phyloP scores from a whole-genome alignment of 2,329 filamentous ascomycete genomes.

The Fusarium goolgardi region DNA sequence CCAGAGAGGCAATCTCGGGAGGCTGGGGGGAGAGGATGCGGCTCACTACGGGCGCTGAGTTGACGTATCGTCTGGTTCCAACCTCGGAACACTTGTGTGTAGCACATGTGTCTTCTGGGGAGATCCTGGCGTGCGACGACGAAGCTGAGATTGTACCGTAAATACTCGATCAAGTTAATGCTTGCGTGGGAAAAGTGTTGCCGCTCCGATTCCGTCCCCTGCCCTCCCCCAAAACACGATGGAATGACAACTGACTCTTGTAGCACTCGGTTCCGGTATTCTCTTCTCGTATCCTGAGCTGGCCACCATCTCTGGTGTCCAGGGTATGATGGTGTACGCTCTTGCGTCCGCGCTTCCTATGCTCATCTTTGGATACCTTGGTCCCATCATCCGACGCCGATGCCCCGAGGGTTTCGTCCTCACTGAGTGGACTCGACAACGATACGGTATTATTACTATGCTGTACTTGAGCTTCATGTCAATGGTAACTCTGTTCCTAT shows the following conservation, averaged over 20 bases:
- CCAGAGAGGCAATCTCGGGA: conserved; percentile 48
- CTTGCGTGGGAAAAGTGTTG: conserved; percentile 98
- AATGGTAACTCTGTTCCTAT: conserved; percentile 83
- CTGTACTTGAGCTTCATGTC: conserved; percentile 83
- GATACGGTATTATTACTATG: conserved; percentile 76
- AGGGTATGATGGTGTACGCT: conserved; percentile 82
- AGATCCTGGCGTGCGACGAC: conserved; percentile 59
- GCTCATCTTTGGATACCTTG: conserved; percentile 78
- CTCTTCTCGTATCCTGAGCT: conserved; percentile 86
- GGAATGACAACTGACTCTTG: conserved; percentile 57
- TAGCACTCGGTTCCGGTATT: conserved; percentile 86
- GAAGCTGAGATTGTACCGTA: conserved; percentile 96
- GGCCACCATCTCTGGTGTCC: conserved; percentile 80
- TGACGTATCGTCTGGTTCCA: conserved; percentile 64
- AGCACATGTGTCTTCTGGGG: conserved; percentile 44
- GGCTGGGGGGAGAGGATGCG: conserved; percentile 59
- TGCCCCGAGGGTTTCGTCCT: conserved; percentile 87
- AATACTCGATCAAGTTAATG: conserved; percentile 98
- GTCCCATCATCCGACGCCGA: conserved; percentile 81
- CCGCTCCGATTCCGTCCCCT: conserved; percentile 70
- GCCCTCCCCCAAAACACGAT: conserved; percentile 31
- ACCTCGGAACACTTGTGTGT: conserved; percentile 51
- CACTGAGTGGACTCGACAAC: conserved; percentile 84
- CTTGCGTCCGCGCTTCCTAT: conserved; percentile 78
- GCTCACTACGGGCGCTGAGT: conserved; percentile 90